Conservation (phyloP, 2,329 filamentous ascomycete species). For the Exutisphaerella laricina region DNA sequence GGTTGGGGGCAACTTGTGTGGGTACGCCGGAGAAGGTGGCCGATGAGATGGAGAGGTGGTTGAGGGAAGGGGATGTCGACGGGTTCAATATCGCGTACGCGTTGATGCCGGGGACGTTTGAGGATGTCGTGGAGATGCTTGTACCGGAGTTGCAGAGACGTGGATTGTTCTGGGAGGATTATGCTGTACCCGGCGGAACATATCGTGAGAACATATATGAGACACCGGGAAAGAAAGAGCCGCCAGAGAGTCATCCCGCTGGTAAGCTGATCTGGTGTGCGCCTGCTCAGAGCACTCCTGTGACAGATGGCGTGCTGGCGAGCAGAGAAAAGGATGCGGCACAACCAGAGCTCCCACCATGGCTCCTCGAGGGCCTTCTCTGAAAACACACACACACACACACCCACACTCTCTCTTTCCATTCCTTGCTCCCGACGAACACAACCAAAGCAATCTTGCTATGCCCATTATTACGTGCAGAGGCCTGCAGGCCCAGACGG, state of each 20-base stretch:
- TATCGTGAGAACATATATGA: slow-evolving; percentile 58
- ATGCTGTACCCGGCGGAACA: slow-evolving; percentile 52
- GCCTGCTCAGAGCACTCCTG: slow-evolving; percentile 2
- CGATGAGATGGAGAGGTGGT: slow-evolving; percentile 62
- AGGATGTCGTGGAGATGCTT: slow-evolving; percentile 61
- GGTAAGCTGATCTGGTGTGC: slow-evolving; percentile 40
- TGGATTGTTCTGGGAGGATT: slow-evolving; percentile 53
- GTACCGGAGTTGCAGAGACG: slow-evolving; percentile 58
- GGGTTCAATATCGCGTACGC: slow-evolving; percentile 70
- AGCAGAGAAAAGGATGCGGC: no score
- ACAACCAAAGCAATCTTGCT: no score
- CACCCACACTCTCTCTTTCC: no score
- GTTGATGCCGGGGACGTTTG: slow-evolving; percentile 62
- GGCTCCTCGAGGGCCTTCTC: neutral
- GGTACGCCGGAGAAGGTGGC: slow-evolving; percentile 61
- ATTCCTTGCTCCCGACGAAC: no score
- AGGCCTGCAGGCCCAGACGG: no score
- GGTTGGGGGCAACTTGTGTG: slow-evolving; percentile 59
- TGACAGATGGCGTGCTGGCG: no score
- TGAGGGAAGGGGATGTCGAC: slow-evolving; percentile 63
- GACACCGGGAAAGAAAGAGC: slow-evolving; percentile 46
- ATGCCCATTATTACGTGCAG: no score
- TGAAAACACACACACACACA: no score
- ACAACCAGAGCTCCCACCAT: neutral
- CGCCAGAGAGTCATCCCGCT: slow-evolving; percentile 50